Conservation (phyloP, 441 rosid genomes). For the Gossypium trilobum region DNA sequence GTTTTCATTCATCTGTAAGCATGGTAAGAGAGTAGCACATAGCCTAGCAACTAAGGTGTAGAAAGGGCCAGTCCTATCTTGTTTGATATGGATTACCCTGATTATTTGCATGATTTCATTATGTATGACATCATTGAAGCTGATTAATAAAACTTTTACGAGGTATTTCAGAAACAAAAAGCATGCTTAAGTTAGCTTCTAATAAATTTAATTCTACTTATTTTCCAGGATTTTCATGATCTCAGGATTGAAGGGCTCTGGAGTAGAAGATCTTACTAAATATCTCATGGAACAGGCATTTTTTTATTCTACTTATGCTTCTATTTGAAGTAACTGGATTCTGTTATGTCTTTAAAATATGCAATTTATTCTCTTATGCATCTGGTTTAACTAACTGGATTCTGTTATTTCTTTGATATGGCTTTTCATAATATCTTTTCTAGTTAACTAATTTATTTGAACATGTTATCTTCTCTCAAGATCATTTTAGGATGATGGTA, state of each 20-base stretch:
- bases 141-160: too few species aligned
- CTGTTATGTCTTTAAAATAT: background rate
- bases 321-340: background rate
- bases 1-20: too few species aligned
- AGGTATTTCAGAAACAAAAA: background rate
- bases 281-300: conserved; percentile 68
- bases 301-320: background rate
- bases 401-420: background rate
- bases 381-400: background rate
- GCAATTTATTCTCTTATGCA: background rate
- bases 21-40: too few species aligned
- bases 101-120: too few species aligned
- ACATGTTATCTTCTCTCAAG: background rate
- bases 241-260: conserved; percentile 81
- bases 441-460: background rate
- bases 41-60: too few species aligned
- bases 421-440: background rate
- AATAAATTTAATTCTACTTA: conserved; percentile 8
- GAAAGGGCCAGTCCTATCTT: too few species aligned
- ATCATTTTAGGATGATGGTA: background rate
- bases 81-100: too few species aligned
- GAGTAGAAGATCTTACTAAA: conserved; percentile 61
- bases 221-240: conserved; percentile 68
- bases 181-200: conserved; percentile 5
- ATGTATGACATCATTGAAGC: too few species aligned